phyloP scores from a whole-genome alignment of 352 stramenopile genomes.

The Aphanomyces invadans region DNA sequence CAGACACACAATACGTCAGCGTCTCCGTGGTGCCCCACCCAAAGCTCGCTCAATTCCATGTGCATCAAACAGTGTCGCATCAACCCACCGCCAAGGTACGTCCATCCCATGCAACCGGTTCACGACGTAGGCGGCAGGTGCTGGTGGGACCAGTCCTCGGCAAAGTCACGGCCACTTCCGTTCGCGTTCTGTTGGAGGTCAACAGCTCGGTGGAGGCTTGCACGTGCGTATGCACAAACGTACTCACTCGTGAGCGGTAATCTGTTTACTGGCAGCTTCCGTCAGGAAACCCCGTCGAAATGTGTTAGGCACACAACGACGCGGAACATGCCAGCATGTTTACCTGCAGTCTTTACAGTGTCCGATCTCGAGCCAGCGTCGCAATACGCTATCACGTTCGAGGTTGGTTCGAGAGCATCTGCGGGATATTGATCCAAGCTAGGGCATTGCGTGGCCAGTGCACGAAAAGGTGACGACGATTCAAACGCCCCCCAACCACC shows the following conservation, averaged over 20 bases:
- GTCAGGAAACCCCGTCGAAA: not conserved
- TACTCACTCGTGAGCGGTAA: constrained; percentile 33
- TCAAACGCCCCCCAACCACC: not conserved
- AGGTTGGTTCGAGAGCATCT: not conserved
- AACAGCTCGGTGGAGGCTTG: constrained; percentile 37
- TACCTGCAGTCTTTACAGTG: not conserved
- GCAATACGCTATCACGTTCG: constrained; percentile 6
- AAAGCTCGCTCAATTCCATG: constrained; percentile 28
- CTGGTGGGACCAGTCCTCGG: constrained; percentile 58
- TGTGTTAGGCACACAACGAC: not conserved
- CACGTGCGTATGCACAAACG: constrained; percentile 36
- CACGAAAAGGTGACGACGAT: not conserved
- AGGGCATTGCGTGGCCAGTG: not conserved
- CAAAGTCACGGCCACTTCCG: constrained; percentile 41
- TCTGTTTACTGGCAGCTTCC: not conserved
- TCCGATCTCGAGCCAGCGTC: not conserved
- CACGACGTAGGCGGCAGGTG: constrained; percentile 24
- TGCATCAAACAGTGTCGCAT: constrained; percentile 36
- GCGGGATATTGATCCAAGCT: no score
- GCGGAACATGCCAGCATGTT: not conserved
- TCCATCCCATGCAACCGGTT: not conserved
- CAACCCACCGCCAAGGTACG: constrained; percentile 30
- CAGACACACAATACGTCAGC: constrained; percentile 35
- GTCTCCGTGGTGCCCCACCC: constrained; percentile 46
- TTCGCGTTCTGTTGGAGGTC: constrained; percentile 54